Evolutionary conservation across 2,329 filamentous ascomycete genomes (phyloP).

Genomic region (Trichoderma sp.): DNA sequence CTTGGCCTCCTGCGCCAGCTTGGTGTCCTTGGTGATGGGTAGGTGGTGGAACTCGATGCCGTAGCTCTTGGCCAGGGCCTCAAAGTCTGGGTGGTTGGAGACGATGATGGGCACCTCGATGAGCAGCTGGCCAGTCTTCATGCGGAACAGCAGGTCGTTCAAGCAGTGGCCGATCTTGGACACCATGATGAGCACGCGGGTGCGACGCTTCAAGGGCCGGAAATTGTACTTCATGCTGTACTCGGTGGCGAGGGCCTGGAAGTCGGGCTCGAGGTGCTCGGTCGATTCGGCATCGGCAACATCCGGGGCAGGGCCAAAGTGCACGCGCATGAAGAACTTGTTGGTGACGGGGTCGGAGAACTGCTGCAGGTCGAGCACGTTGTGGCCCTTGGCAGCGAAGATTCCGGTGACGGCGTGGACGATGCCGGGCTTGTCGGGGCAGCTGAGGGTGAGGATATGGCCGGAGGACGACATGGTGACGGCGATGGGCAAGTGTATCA

Average conservation of each 20-base stretch:
- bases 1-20: conserved; percentile 66
- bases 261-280: conserved; percentile 51
- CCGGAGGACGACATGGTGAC: conserved; percentile 34
- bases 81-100: conserved; percentile 77
- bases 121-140: conserved; percentile 68
- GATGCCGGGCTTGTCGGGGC: conserved; percentile 80
- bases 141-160: conserved; percentile 78
- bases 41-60: conserved; percentile 77
- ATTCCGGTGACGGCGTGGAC: conserved; percentile 80
- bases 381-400: conserved; percentile 69
- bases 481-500: too few relatives aligned
- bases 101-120: conserved; percentile 70
- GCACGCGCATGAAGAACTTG: conserved; percentile 85
- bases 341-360: conserved; percentile 72
- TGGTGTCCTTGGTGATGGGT: conserved; percentile 75
- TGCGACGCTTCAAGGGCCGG: conserved; percentile 64
- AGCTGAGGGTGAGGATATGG: conserved; percentile 76
- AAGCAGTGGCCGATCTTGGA: conserved; percentile 85
- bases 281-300: conserved; percentile 36
- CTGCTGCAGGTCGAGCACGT: conserved; percentile 81
- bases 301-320: conserved; percentile 63
- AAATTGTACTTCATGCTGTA: conserved; percentile 70
- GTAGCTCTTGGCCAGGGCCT: conserved; percentile 65
- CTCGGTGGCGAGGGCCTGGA: conserved; percentile 58
- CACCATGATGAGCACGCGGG: conserved; percentile 80